Evolutionary conservation across 2,329 filamentous ascomycete genomes (phyloP).

Genomic region (Graphiopsis chlorocephala): DNA sequence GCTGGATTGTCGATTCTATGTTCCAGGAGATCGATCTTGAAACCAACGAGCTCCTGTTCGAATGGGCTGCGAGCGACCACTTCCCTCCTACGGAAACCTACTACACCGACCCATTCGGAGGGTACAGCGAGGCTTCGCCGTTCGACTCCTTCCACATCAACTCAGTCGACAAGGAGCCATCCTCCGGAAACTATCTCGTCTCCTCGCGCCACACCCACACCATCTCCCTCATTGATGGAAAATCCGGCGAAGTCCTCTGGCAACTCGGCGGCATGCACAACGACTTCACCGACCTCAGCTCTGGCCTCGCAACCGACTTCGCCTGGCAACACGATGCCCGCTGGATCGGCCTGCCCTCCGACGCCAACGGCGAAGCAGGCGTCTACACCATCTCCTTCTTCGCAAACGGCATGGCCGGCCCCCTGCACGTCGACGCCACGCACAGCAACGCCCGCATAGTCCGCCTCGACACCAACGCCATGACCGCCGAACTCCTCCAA

Average conservation of each 20-base stretch:
- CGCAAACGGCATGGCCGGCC: slow-evolving; percentile 51
- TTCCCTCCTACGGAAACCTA: slow-evolving; percentile 32
- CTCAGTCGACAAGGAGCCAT: slow-evolving; percentile 49
- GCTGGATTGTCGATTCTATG: slow-evolving; percentile 44
- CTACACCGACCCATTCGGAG: slow-evolving; percentile 40
- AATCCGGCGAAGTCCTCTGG: slow-evolving; percentile 50
- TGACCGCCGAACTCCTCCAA: slow-evolving; percentile 46
- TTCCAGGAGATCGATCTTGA: slow-evolving; percentile 46
- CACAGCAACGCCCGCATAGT: slow-evolving; percentile 44
- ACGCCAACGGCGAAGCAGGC: slow-evolving; percentile 30
- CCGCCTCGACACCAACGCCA: slow-evolving; percentile 34
- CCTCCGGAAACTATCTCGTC: slow-evolving; percentile 48
- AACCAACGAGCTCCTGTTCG: slow-evolving; percentile 40
- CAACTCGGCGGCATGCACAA: slow-evolving; percentile 49
- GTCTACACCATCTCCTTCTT: slow-evolving; percentile 37
- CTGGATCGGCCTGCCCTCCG: slow-evolving; percentile 32
- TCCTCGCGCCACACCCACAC: slow-evolving; percentile 45
- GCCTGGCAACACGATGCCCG: slow-evolving; percentile 54
- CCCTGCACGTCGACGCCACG: slow-evolving; percentile 36
- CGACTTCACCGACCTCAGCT: slow-evolving; percentile 42
- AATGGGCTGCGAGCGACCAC: slow-evolving; percentile 41
- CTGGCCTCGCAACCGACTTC: slow-evolving; percentile 47
- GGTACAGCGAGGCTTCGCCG: slow-evolving; percentile 32
- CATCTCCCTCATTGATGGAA: slow-evolving; percentile 44
- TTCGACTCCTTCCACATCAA: slow-evolving; percentile 54